Base-by-base conservation (phyloP, 352 stramenopile species). In the Phytophthora quininea region DNA sequence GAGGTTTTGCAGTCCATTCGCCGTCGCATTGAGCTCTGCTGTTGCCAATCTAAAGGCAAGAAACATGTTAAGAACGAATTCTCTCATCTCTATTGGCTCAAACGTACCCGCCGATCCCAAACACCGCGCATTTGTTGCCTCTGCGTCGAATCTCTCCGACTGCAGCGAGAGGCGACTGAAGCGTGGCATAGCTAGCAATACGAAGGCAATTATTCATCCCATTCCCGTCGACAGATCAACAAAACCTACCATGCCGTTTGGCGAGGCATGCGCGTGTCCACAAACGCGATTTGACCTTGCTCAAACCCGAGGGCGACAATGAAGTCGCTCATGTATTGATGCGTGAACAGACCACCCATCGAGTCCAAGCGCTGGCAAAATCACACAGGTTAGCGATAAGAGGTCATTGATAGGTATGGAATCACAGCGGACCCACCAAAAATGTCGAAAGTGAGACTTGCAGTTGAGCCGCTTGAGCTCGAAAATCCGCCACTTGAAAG, bases 231-330 rank as follows among this genome's bases (percentile, higher is more conserved):
- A 40, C 35, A 6, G 10, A 27, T 6, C 12, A 6, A 3, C 3
- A 27, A 49, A 27, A 49, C 67, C 37, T 70, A 93, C 86, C 81
- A 89, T 37, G 38, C 73, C 14, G 54, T 42, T 45, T 79, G 71
- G 19, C 75, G 72, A 32, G 75, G 58, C 81, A 89, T 93, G 40
- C 88, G 84, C 2, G 74, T 75, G 49, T 95, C 88, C 7, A 94
- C 32, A 31, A 82, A 80, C n/a, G 81, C 77, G 5, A 92, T 45
- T 19, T 88, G 58, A n/a, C 80, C 87, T 43, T 65, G 58, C 53
- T 93, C 76, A 42, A 91, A 95, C 15, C 83, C 88, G 29, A 95
- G 73, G 11, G 79, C 84, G 35, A 94, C 71, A 32, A 67, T 81
- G 42, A 78, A 67, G 15, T 38, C 48, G 56, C 54, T 84, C 52